Evolutionary conservation across 495 filamentous ascomycete genomes (phyloP).

Genomic region (Cryomyces antarcticus): DNA sequence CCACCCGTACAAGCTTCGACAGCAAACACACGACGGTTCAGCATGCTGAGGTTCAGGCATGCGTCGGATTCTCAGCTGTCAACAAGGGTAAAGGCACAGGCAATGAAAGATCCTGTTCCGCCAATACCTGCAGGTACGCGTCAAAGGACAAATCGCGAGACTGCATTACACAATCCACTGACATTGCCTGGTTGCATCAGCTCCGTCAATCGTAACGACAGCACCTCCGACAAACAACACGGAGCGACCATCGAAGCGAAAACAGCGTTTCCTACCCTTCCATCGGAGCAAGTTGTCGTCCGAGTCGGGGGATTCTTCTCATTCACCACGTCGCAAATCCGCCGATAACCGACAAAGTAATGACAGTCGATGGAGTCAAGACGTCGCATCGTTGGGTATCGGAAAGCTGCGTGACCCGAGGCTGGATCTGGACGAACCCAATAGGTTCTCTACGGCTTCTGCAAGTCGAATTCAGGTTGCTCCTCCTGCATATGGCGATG

Average conservation of each 20-base stretch:
- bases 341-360: background rate
- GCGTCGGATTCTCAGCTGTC: conserved; percentile 86
- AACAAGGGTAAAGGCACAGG: conserved; percentile 53
- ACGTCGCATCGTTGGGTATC: background rate
- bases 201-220: conserved; percentile 84
- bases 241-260: conserved; percentile 2
- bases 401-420: background rate
- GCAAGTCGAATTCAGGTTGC: conserved; percentile 27
- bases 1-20: conserved; percentile 6
- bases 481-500: conserved; percentile 43
- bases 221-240: conserved; percentile 52
- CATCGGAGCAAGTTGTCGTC: too few relatives aligned
- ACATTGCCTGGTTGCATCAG: conserved; percentile 21
- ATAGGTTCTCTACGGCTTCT: conserved; percentile 23
- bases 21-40: conserved; percentile 46
- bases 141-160: conserved; percentile 3
- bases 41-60: conserved; percentile 76
- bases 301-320: too few relatives aligned
- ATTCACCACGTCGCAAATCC: too few relatives aligned
- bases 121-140: conserved; percentile 31
- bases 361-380: background rate
- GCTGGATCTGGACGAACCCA: conserved; percentile 44
- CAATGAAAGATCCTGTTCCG: conserved; percentile 25
- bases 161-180: conserved; percentile 3
- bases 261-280: too few relatives aligned